A percentile compares a stretch with the other conserved stretches of the same genome.
Evolutionary conservation across 1,284 basidiomycete genomes (phyloP).

Genomic region (Cutaneotrichosporon sp.): DNA sequence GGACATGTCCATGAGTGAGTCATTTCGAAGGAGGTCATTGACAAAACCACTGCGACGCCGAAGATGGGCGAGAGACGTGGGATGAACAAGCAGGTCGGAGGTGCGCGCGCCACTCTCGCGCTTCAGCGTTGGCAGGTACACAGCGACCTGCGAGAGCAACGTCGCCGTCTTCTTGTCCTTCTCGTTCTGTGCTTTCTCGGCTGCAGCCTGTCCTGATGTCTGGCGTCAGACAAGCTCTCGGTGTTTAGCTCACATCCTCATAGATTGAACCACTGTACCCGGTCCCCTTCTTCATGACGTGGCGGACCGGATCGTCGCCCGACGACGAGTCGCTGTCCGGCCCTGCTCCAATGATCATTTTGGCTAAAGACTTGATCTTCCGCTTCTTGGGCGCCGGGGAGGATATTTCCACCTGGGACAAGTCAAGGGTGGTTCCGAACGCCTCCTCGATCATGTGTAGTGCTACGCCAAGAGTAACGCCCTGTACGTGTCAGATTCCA

Average conservation of each 20-base stretch:
- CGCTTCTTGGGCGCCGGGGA: conserved; percentile 51
- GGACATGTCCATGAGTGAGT: conserved; percentile 88
- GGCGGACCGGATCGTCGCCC: neutral
- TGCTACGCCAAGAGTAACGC: conserved; percentile 78
- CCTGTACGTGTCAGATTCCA: conserved; percentile 53
- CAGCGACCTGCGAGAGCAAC: conserved; percentile 67
- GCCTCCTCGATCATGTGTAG: conserved; percentile 56
- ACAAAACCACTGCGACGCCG: conserved; percentile 82
- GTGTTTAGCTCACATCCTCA: conserved; percentile 68
- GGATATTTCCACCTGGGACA: neutral
- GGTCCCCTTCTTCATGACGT: conserved; percentile 56
- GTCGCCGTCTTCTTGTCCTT: conserved; percentile 70
- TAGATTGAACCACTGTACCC: conserved; percentile 76
- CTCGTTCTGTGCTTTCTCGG: conserved; percentile 64
- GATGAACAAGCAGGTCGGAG: conserved; percentile 83
- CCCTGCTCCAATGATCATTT: neutral
- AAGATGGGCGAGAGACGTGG: conserved; percentile 81
- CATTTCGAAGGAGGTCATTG: conserved; percentile 78
- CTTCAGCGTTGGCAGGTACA: conserved; percentile 74
- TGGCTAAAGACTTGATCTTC: conserved; percentile 18
- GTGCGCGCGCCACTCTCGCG: conserved; percentile 68
- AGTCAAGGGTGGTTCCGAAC: conserved; percentile 37
- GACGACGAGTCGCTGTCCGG: neutral
- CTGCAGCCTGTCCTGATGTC: conserved; percentile 74
- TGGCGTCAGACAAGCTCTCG: conserved; percentile 39